Base-by-base conservation (phyloP, 768 basidiomycete species). In the Podaxis sp. region DNA sequence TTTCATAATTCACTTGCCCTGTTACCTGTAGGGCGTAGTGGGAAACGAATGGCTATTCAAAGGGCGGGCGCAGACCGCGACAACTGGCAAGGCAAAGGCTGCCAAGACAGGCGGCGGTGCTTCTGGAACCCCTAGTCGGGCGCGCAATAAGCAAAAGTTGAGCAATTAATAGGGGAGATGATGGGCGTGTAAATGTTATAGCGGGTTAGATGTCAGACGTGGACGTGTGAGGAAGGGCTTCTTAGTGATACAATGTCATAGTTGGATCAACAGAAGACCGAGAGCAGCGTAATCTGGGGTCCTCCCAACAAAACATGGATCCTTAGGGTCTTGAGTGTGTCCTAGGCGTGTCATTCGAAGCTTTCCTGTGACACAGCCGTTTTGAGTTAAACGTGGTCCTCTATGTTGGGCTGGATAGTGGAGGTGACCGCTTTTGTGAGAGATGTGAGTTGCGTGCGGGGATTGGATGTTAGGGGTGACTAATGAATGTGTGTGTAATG, bases 251-350 rank as follows among this genome's bases (percentile, higher is more conserved):
- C 32, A 21, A 21, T 21, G 23, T 32, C 35, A 21, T 37, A 11
- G 23, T 54, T 25, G 13, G 40, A 54, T 40, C 38, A 38, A 54
- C 14, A 40, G 10, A 38, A 44, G 47, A 18, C 21, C 23, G 9
- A 16, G 18, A 55, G 46, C 55, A 55, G 40, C 21, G 55, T 42
- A 28, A 18, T 55, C 25, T 55, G 55, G 55, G 55, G 55, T 55
- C 55, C 42, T 16, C 35, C 16, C 32, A 14, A 16, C 28, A 11
- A n/a, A 13, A 1, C 13, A 6, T 42, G 40, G 42, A n/a, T 7
- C 3, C 7, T n/a, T 18, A 16, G 16, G 42, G 42, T 18, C 42
- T 44, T 44, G 42, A 18, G 16, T 6, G 16, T n/a, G 42, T 18
- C 42, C 42, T 44, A 9, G 42, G 42, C 16, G 42, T 44, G 18